Base-by-base conservation (phyloP, 1,139 yeast genomes). In the Suhomyces guaymorum region DNA sequence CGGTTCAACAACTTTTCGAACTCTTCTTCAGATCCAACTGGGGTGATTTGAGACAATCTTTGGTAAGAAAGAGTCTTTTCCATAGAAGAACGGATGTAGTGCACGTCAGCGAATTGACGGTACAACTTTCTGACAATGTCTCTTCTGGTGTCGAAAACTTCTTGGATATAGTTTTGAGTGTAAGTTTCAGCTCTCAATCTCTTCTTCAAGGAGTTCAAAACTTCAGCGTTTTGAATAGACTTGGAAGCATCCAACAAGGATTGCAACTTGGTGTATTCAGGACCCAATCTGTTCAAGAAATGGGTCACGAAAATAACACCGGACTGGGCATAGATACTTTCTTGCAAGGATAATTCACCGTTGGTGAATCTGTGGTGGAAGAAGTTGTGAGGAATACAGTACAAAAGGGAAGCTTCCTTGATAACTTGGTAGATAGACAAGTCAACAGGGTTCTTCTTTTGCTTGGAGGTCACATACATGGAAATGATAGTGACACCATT, bases 251-350 rank as follows among this genome's bases (percentile, higher is more conserved):
- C 86, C 41, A 90, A 74, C 41, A 88, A 66, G 29, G 75, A 67
- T 40, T 77, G 63, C 53, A 92, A 73, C 36, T 88, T 75, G 47
- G 75, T 79, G 62, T 86, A 92, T 62, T 90, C 97, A 2, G 92
- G 81, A 18, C 98, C 98, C 54, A 92, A 74, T 55, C 98, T 78
- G 68, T 92, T 92, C 61, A 92, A 76, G 66, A 92, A 92, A 61
- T 92, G 97, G 31, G 95, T 83, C 33, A 88, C 95, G 55, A 92
- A 92, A 42, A 89, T 86, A 35, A 87, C 86, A 49, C 92, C 96
- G 55, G 89, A 84, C 61, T 92, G 97, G 28, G 97, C 95, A 59
- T 92, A 92, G 44, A 90, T 82, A 33, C 92, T 79, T 65, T 92
- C 97, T 64, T 92, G 98, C 51, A 94, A 79, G 1, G 97, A 89